Evolutionary conservation across 2,329 filamentous ascomycete genomes (phyloP).

Genomic region (Trichoderma sp.): DNA sequence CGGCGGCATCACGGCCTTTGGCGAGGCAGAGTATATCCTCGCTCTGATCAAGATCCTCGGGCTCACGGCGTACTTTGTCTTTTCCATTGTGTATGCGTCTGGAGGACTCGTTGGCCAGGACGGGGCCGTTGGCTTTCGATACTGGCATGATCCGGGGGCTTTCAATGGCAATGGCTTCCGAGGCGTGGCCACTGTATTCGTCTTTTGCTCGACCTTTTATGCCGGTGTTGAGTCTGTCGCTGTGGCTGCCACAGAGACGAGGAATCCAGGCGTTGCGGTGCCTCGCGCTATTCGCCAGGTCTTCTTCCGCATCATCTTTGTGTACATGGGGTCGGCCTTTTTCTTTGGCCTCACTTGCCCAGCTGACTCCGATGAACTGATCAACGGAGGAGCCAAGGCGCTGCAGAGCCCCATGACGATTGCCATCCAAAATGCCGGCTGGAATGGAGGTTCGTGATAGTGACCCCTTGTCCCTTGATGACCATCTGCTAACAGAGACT

Average conservation of each 20-base stretch:
- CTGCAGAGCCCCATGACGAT: conserved; percentile 74
- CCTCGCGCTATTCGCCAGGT: conserved; percentile 62
- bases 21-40: conserved; percentile 80
- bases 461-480: neutral
- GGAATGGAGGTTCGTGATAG: conserved; percentile 57
- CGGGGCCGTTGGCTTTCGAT: conserved; percentile 66
- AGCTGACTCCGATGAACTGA: conserved; percentile 64
- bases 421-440: conserved; percentile 73
- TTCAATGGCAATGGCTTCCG: conserved; percentile 68
- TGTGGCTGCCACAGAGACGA: conserved; percentile 64
- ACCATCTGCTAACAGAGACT: neutral
- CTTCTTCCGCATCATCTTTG: conserved; percentile 63
- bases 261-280: conserved; percentile 58
- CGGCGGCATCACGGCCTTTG: conserved; percentile 73
- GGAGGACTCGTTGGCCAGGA: conserved; percentile 64
- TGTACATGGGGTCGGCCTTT: conserved; percentile 70
- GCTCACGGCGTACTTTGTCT: conserved; percentile 71
- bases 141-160: conserved; percentile 72
- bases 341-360: conserved; percentile 77
- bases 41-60: conserved; percentile 71
- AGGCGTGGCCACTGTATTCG: conserved; percentile 66
- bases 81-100: conserved; percentile 70
- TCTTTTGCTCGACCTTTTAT: conserved; percentile 71
- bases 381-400: conserved; percentile 63
- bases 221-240: conserved; percentile 67